These are phyloP conservation scores for Penicillium hesseltinei DNA, from an alignment of 2,329 filamentous ascomycete genomes.

Conservation along the genomic window DNA sequence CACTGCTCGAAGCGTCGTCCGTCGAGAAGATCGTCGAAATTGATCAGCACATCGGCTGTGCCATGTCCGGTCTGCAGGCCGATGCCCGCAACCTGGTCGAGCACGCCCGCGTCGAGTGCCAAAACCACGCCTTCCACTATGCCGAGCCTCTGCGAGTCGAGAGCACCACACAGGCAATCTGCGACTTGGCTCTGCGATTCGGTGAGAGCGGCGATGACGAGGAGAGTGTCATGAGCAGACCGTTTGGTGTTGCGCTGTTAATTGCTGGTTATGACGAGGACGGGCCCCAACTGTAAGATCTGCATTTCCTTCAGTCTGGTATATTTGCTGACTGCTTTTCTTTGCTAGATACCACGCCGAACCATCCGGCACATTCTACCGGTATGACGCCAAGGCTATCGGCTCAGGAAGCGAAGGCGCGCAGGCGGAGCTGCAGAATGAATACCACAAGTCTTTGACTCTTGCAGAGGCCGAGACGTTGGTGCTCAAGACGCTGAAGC, in stretches of 20 bases:
- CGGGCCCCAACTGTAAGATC: conserved; percentile 75
- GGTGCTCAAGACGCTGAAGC: conserved; percentile 96
- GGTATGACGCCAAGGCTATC: conserved; percentile 98
- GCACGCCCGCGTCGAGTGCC: conserved; percentile 94
- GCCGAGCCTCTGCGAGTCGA: conserved; percentile 92
- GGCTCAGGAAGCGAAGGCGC: conserved; percentile 96
- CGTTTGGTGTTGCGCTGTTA: conserved; percentile 92
- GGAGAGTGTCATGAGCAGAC: conserved; percentile 97
- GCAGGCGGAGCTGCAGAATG: conserved; percentile 95
- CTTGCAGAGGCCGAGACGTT: conserved; percentile 90
- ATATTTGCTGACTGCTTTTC: background rate
- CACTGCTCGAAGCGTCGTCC: conserved; percentile 92
- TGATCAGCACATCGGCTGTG: conserved; percentile 96
- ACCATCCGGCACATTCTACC: conserved; percentile 96
- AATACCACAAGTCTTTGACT: conserved; percentile 97
- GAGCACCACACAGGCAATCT: conserved; percentile 98
- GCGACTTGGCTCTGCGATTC: conserved; percentile 91
- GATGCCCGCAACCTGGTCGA: conserved; percentile 97
- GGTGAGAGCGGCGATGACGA: conserved; percentile 96
- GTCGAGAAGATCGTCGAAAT: conserved; percentile 99
- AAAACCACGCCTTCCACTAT: conserved; percentile 98
- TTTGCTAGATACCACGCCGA: conserved; percentile 80
- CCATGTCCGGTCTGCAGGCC: conserved; percentile 96
- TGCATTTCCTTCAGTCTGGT: background rate
- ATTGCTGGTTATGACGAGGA: conserved; percentile 98